phyloP scores from a whole-genome alignment of 2,329 filamentous ascomycete species.

The Aspergillus pseudoglaucus region DNA sequence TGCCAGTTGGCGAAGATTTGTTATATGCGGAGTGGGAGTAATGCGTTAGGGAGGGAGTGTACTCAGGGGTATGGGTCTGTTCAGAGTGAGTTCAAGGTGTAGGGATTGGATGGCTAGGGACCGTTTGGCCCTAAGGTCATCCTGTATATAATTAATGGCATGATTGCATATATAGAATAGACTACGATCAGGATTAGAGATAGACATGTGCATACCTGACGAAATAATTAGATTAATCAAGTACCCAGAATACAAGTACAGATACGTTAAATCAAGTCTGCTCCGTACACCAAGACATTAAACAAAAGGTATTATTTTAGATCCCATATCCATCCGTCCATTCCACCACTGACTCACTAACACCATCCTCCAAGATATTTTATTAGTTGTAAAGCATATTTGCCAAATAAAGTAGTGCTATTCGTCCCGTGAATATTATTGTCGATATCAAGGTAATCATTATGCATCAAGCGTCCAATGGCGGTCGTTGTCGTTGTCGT shows the following conservation, averaged over 20 bases:
- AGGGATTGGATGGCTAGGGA: not conserved
- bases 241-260: not conserved
- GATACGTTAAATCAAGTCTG: not conserved
- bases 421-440: too few relatives aligned
- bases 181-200: not conserved
- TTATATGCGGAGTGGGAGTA: constrained; percentile 54
- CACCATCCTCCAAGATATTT: not conserved
- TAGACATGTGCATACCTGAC: not conserved
- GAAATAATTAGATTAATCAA: not conserved
- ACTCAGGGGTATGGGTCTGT: constrained; percentile 45
- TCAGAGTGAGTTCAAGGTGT: constrained; percentile 29
- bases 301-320: not conserved
- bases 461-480: too few relatives aligned
- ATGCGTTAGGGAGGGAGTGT: constrained; percentile 46
- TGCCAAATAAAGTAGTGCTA: too few relatives aligned
- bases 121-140: not conserved
- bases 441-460: too few relatives aligned
- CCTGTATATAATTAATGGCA: not conserved
- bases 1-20: constrained; percentile 52
- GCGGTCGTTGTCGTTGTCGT: too few relatives aligned
- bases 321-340: not conserved
- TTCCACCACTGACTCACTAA: not conserved
- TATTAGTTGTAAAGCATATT: too few relatives aligned
- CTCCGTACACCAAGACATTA: not conserved
- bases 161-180: not conserved